Evolutionary conservation across 2,329 filamentous ascomycete species (phyloP), one percentile per base, ranked within the genome.

Genomic region (Trichoderma polysporum): DNA sequence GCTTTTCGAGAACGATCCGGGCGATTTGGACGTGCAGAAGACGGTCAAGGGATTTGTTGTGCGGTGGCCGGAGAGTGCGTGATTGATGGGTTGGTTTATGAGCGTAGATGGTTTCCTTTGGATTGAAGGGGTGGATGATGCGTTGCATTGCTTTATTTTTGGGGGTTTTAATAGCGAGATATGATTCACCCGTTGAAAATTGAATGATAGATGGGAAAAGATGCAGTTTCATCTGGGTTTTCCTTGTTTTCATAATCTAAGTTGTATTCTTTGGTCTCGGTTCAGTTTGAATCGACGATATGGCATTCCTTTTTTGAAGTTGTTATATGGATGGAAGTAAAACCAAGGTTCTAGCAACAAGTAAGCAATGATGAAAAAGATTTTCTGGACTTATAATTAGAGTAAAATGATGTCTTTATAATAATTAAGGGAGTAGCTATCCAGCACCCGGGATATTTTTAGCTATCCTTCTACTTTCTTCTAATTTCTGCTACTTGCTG

Each of bases 1-100:
- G 70, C 88, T 98, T 82, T 97, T 98, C 79, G 91, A 94, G 74
- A 86, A 93, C 72, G 94, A 97, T 76, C 90, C 89, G 17, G 94
- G 94, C 41, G 93, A 97, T 78, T 87, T 94, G 79, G 85, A 89
- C 70, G 82, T 97, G 67, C 86, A 92, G 70, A 89, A 91, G 76
- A 97, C 92, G 8, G 93, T 96, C 8, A 93, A 90, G 72, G 91
- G 91, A 22, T 96, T 91, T 78, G 84, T 88, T 68, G 78, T 96
- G 70, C 82, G 82, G 68, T 95, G 92, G 92, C 81, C 84, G 0
- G 77, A 76, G 64, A 74, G 76, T 56, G 76, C n/a, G 9, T 65
- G 52, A 58, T 41, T 33, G 39, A 50, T 27, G 58, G 31, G 45
- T 2, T 53, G 1, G 9, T n/a, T n/a, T n/a, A 17, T 22, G 33